These are phyloP conservation scores for Globisporangium carolinianum DNA, from an alignment of 352 stramenopile genomes.

Conservation along the genomic window DNA sequence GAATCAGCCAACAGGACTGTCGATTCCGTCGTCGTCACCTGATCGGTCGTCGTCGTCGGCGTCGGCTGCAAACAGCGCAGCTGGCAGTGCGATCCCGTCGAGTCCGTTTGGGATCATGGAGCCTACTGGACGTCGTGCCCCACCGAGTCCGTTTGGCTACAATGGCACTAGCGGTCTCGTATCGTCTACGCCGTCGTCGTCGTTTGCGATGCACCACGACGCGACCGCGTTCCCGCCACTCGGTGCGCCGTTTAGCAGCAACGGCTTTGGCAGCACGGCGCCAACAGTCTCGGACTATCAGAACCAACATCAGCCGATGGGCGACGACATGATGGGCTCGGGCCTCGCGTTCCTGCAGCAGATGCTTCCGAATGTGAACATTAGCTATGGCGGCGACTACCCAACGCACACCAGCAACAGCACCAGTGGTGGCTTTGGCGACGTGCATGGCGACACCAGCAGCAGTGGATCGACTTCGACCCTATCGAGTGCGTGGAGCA, in stretches of 20 bases:
- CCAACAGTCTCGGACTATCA: slow-evolving; percentile 1
- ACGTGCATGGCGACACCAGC: background rate
- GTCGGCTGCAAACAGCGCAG: slow-evolving; percentile 1
- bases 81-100: slow-evolving; percentile 6
- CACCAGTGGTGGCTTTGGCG: slow-evolving; percentile 1
- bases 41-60: background rate
- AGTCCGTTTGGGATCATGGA: slow-evolving; percentile 16
- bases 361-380: slow-evolving; percentile 87
- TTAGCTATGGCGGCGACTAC: slow-evolving; percentile 78
- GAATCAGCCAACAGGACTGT: slow-evolving; percentile 31
- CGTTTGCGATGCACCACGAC: slow-evolving; percentile 24
- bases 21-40: slow-evolving; percentile 7
- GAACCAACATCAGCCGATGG: background rate
- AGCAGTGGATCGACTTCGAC: background rate
- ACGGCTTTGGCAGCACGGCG: slow-evolving; percentile 21
- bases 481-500: slow-evolving; percentile 7
- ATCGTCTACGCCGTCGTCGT: background rate
- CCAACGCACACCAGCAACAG: slow-evolving; percentile 8
- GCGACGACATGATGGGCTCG: slow-evolving; percentile 13
- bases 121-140: background rate
- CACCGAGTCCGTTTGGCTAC: slow-evolving; percentile 16
- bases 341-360: slow-evolving; percentile 79
- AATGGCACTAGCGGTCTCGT: slow-evolving; percentile 3
- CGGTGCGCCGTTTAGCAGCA: slow-evolving; percentile 25
- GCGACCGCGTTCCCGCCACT: slow-evolving; percentile 35